Conservation (phyloP, 768 basidiomycete genomes). For the Termitomyces sp. region DNA sequence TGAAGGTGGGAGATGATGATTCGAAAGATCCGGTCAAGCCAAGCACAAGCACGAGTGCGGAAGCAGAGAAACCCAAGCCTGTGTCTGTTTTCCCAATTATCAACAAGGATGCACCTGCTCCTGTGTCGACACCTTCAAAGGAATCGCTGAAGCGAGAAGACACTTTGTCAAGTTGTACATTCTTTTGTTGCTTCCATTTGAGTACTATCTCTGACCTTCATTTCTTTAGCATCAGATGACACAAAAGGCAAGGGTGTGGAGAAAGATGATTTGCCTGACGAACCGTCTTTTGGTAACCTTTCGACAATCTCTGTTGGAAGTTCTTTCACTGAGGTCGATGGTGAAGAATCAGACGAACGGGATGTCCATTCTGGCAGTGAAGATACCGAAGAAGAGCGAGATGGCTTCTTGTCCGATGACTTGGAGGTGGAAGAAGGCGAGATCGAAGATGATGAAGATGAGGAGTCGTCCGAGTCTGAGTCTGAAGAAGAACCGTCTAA, state of each 20-base stretch:
- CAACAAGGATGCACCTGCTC: neutral
- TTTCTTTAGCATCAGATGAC: neutral
- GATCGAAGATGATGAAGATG: conserved; percentile 18
- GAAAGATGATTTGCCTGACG: conserved; percentile 13
- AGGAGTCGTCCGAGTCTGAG: conserved; percentile 6
- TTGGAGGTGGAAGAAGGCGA: conserved; percentile 7
- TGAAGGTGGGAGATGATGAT: conserved; percentile 35
- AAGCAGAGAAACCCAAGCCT: conserved; percentile 4
- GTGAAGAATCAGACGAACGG: conserved; percentile 20
- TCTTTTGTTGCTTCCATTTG: neutral
- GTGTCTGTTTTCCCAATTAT: conserved; percentile 8
- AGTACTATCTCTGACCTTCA: neutral
- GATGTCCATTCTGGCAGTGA: conserved; percentile 24
- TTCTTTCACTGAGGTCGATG: conserved; percentile 44
- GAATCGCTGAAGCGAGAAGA: conserved; percentile 2
- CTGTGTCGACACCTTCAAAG: conserved; percentile 1
- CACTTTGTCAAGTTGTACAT: neutral
- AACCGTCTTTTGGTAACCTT: conserved; percentile 29
- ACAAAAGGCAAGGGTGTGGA: neutral
- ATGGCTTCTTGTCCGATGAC: conserved; percentile 13
- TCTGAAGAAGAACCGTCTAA: conserved; percentile 8
- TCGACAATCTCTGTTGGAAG: conserved; percentile 38
- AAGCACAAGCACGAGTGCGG: neutral
- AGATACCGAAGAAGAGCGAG: conserved; percentile 18
- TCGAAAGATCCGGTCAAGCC: conserved; percentile 18